These are phyloP conservation scores for Coriaria nepalensis DNA, from an alignment of 306 rosid species.

Conservation along the genomic window DNA sequence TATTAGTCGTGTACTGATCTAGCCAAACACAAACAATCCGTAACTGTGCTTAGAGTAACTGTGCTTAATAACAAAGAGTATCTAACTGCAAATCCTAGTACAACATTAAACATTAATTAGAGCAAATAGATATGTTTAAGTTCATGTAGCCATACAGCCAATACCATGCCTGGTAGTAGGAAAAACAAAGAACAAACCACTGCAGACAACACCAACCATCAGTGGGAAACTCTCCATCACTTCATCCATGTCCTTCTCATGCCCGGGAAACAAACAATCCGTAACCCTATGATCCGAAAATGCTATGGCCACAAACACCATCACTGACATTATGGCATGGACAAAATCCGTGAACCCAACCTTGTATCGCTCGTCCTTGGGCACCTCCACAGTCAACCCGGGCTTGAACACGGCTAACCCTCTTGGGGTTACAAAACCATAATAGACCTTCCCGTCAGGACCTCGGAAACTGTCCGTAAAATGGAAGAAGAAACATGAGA, in stretches of 20 bases:
- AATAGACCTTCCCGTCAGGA: constrained; percentile 41
- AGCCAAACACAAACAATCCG: too few relatives aligned
- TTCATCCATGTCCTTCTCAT: constrained; percentile 52
- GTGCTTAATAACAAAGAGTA: too few relatives aligned
- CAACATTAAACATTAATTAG: background rate
- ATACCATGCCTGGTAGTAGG: constrained; percentile 53
- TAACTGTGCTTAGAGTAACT: too few relatives aligned
- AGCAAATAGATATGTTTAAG: too few relatives aligned
- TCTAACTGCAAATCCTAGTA: too few relatives aligned
- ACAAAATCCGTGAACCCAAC: constrained; percentile 40
- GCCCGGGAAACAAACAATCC: constrained; percentile 50
- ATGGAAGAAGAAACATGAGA: constrained; percentile 75
- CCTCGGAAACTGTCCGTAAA: constrained; percentile 58
- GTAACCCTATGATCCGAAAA: constrained; percentile 65
- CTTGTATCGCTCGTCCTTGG: constrained; percentile 30
- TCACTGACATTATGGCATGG: constrained; percentile 63
- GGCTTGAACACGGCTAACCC: constrained; percentile 63
- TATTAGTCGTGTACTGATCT: too few relatives aligned
- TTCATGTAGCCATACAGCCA: constrained; percentile 54
- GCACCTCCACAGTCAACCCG: constrained; percentile 31
- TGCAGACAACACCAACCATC: constrained; percentile 57
- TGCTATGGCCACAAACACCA: constrained; percentile 65
- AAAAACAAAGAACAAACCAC: constrained; percentile 56
- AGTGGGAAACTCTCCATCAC: constrained; percentile 67
- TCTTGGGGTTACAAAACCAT: constrained; percentile 43